Evolutionary conservation across 441 rosid genomes (phyloP), one percentile per base, ranked within the genome.

Genomic region (Sinapis alba): DNA sequence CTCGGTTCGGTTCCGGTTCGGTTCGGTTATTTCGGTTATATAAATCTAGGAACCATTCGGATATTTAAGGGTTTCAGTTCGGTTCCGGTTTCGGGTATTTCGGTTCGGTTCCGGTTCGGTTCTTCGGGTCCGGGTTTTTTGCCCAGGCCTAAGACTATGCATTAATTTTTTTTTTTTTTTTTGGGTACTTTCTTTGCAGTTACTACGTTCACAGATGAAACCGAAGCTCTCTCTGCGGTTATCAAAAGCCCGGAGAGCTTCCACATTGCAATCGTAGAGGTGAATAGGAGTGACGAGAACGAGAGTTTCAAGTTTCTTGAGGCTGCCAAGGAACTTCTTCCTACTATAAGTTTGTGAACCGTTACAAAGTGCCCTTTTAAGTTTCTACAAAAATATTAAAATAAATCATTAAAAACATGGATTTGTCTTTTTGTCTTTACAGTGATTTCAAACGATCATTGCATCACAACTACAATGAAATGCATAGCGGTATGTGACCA

Each of bases 231-330:
- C 38, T 85, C 86, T 2, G 91, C 94, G 53, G 65, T 96, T 73
- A 76, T 84, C 41, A 75, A 81, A 19, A 83, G 83, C 64, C 88
- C 88, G 6, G 93, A 88, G 77, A 84, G 83, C 83, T 96, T 89
- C 80, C 98, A 96, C 76, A 82, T 88, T 74, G 99, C 99, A 53
- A 85, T 96, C 47, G 90, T 90, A 1, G 97, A 90, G 97, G 94
- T 89, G 75, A 86, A 66, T 54, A 27, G 78, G 11, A 80, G 80
- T 67, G 74, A 79, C 16, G 80, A 76, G 60, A 66, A 78, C 63
- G 88, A 85, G 77, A 83, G 84, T 76, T 87, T 89, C 83, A 84
- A 83, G 90, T 96, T 96, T 86, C 95, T 96, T 5, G 91, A 93
- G 84, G 76, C 83, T 72, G 94, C 85, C 1, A 93, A 89, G 83